Evolutionary conservation across 495 filamentous ascomycete genomes (phyloP).

Genomic region (Neurospora sp.): DNA sequence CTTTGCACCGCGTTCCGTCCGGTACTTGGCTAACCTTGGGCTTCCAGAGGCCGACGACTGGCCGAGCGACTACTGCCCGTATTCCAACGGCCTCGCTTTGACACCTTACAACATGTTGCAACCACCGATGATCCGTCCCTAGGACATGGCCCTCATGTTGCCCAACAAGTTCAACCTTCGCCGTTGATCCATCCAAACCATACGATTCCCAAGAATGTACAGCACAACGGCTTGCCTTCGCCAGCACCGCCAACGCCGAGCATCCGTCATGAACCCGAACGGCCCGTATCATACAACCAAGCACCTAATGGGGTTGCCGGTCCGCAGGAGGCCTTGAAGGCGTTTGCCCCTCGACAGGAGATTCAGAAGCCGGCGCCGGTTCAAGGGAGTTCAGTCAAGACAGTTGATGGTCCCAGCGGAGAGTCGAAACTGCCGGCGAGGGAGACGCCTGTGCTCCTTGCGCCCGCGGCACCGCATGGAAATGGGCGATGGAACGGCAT

Average conservation of each 20-base stretch:
- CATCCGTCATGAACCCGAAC: slow-evolving; percentile 3
- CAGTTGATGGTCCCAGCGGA: background rate
- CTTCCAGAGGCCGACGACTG: slow-evolving; percentile 57
- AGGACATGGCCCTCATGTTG: slow-evolving; percentile 12
- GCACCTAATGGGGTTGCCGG: background rate
- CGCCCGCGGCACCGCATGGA: background rate
- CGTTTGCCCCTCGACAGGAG: background rate
- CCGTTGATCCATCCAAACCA: background rate
- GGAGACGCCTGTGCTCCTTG: background rate
- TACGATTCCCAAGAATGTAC: background rate
- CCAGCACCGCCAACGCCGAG: slow-evolving; percentile 10
- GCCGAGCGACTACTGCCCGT: slow-evolving; percentile 60
- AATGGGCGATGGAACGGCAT: background rate
- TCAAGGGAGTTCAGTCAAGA: background rate
- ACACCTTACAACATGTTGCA: slow-evolving; percentile 22
- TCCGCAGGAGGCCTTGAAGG: background rate
- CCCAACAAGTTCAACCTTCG: slow-evolving; percentile 1
- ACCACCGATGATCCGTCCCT: slow-evolving; percentile 16
- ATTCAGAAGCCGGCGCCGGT: background rate
- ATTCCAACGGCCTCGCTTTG: slow-evolving; percentile 36
- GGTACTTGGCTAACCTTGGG: slow-evolving; percentile 2
- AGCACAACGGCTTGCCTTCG: slow-evolving; percentile 7
- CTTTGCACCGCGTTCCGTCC: slow-evolving; percentile 10
- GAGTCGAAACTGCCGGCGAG: background rate
- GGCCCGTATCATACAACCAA: background rate